Evolutionary conservation across 768 basidiomycete species (phyloP).

Genomic region (Rhodotorula sphaerocarpa): DNA sequence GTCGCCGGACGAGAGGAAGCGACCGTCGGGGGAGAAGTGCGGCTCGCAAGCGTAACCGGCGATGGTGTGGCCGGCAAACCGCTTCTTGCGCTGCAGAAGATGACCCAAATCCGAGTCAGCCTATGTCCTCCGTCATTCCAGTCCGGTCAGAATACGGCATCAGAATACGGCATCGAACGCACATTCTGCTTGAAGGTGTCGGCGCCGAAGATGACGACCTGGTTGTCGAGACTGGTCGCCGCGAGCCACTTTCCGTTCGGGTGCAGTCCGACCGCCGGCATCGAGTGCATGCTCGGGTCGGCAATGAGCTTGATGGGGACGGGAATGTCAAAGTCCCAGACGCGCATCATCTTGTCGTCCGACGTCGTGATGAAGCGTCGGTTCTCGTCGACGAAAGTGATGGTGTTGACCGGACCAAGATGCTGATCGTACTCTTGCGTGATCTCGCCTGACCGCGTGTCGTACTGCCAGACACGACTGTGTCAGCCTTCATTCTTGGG

Average conservation of each 20-base stretch:
- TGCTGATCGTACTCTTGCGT: conserved; percentile 98
- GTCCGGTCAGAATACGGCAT: too few species aligned
- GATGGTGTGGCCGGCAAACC: conserved; percentile 92
- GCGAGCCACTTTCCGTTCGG: conserved; percentile 96
- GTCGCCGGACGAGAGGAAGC: conserved; percentile 96
- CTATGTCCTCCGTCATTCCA: too few species aligned
- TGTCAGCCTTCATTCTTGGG: not conserved
- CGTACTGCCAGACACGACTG: conserved; percentile 56
- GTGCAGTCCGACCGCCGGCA: conserved; percentile 94
- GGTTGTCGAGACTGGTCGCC: conserved; percentile 95
- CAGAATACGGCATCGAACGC: conserved; percentile 1
- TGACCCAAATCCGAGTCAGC: not conserved
- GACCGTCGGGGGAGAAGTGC: conserved; percentile 95
- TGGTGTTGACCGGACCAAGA: conserved; percentile 84
- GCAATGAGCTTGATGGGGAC: conserved; percentile 99
- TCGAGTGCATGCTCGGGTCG: conserved; percentile 98
- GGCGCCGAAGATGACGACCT: conserved; percentile 92
- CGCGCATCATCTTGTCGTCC: conserved; percentile 97
- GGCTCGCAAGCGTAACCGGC: conserved; percentile 96
- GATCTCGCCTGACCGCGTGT: conserved; percentile 88
- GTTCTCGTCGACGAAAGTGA: conserved; percentile 98
- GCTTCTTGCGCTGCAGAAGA: conserved; percentile 64
- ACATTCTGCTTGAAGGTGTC: conserved; percentile 93
- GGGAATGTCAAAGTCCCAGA: conserved; percentile 94
- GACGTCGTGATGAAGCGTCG: conserved; percentile 95